Evolutionary conservation across 2,329 filamentous ascomycete species (phyloP), one percentile per base, ranked within the genome.

Genomic region (Thelonectria olida): DNA sequence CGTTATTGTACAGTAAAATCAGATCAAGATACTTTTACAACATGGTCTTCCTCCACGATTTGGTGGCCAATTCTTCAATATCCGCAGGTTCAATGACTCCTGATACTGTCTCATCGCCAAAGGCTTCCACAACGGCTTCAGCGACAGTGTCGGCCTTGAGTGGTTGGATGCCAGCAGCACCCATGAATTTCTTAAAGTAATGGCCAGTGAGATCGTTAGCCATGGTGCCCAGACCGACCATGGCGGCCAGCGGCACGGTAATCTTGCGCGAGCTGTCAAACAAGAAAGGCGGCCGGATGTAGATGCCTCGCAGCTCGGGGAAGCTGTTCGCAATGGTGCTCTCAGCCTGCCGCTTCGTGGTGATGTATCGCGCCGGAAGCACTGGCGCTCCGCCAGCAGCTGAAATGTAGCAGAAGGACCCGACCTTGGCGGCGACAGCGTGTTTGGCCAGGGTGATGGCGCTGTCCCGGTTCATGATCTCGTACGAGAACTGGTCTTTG

Each of bases 401-500:
- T 34, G 93, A 97, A 63, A 99, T 90, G 81, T 93, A 98, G 61
- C 90, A 88, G 75, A 97, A 97, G 0, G 89, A 87, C 17, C 84
- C 79, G 13, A 90, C 89, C 34, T 87, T 83, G 61, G 88, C 86
- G 31, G 80, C 80, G 23, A 85, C 84, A 2, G 93, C 89, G 74
- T 95, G 92, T 72, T 90, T 88, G 13, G 95, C 96, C 13, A 97
- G 84, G 55, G 90, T 86, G 63, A 98, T 88, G 48, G 95, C 95
- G 80, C 83, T 88, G 79, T 98, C 95, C 58, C 96, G 87, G 80
- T 99, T 99, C 93, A 99, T 97, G 62, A 93, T 84, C 81, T 98
- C 96, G 81, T 99, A 99, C 17, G 95, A 97, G 71, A 97, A 83
- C 78, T 96, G 91, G 23, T 89, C 89, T 68, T 89, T 88, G 45